Conservation (phyloP, 805 yeast species). For the Cephaloascus fragrans region DNA sequence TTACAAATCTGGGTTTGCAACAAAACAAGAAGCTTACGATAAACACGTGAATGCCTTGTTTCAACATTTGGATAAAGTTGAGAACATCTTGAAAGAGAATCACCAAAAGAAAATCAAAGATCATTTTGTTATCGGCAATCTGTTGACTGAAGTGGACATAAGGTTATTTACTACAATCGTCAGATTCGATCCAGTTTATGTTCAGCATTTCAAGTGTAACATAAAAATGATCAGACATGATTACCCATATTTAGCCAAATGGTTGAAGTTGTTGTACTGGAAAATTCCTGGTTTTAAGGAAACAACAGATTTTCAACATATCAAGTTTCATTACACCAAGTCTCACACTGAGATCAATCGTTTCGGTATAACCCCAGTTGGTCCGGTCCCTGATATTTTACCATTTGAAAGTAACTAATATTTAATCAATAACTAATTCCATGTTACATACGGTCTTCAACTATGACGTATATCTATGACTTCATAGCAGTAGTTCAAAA, state of each 20-base stretch:
- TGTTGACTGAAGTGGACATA: slow-evolving; percentile 83
- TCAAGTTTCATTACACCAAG: slow-evolving; percentile 80
- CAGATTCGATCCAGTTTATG: slow-evolving; percentile 89
- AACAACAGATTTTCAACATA: slow-evolving; percentile 33
- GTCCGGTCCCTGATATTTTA: slow-evolving; percentile 73
- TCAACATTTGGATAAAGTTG: slow-evolving; percentile 59
- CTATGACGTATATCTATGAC: too few species aligned
- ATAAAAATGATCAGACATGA: slow-evolving; percentile 69
- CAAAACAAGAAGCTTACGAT: slow-evolving; percentile 75
- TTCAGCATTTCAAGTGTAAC: slow-evolving; percentile 93
- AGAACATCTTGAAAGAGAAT: slow-evolving; percentile 41
- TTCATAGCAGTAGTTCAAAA: too few species aligned
- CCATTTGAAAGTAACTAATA: slow-evolving; percentile 8
- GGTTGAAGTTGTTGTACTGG: slow-evolving; percentile 86
- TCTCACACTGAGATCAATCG: slow-evolving; percentile 80
- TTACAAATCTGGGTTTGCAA: slow-evolving; percentile 86
- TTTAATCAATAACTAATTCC: too few species aligned
- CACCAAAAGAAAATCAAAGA: slow-evolving; percentile 18
- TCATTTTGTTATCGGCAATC: slow-evolving; percentile 47
- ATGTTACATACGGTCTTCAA: too few species aligned
- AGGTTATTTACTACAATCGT: slow-evolving; percentile 80
- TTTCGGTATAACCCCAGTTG: slow-evolving; percentile 72
- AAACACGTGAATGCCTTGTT: slow-evolving; percentile 55
- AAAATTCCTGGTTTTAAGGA: slow-evolving; percentile 33
- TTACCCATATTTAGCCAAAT: slow-evolving; percentile 69